Conservation (phyloP, 257 asterid genomes). For the Solanum pimpinellifolium region DNA sequence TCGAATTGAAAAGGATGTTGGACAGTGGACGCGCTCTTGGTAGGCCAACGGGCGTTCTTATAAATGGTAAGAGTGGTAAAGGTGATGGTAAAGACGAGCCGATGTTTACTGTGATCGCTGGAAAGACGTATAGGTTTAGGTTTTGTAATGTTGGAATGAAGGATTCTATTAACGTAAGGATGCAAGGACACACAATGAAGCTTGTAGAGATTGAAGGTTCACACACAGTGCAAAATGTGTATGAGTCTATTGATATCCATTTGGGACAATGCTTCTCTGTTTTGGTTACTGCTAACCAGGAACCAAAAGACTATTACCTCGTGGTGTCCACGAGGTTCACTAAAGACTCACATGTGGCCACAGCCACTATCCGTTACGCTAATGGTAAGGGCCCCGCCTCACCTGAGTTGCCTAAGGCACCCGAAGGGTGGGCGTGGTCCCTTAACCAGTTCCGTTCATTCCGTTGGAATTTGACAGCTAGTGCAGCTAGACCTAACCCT, state of each 20-base stretch:
- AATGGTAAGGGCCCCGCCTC: conserved; percentile 27
- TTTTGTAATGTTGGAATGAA: conserved; percentile 8
- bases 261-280: conserved; percentile 43
- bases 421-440: conserved; percentile 52
- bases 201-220: conserved; percentile 31
- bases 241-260: conserved; percentile 46
- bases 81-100: conserved; percentile 24
- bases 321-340: conserved; percentile 46
- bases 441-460: conserved; percentile 36
- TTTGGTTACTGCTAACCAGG: conserved; percentile 32
- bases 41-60: conserved; percentile 28
- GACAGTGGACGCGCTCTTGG: conserved; percentile 33
- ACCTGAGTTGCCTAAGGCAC: conserved; percentile 23
- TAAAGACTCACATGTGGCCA: conserved; percentile 14
- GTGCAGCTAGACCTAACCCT: conserved; percentile 81
- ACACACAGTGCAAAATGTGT: conserved; percentile 43
- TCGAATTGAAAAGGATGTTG: conserved; percentile 7
- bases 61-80: conserved; percentile 34
- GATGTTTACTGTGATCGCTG: conserved; percentile 23
- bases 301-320: conserved; percentile 30
- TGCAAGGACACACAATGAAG: background rate
- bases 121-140: conserved; percentile 37
- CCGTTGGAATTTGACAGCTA: conserved; percentile 65
- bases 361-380: conserved; percentile 23
- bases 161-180: background rate